Conservation (phyloP, 78 protist species). For the Blattamonas nauphoetae region DNA sequence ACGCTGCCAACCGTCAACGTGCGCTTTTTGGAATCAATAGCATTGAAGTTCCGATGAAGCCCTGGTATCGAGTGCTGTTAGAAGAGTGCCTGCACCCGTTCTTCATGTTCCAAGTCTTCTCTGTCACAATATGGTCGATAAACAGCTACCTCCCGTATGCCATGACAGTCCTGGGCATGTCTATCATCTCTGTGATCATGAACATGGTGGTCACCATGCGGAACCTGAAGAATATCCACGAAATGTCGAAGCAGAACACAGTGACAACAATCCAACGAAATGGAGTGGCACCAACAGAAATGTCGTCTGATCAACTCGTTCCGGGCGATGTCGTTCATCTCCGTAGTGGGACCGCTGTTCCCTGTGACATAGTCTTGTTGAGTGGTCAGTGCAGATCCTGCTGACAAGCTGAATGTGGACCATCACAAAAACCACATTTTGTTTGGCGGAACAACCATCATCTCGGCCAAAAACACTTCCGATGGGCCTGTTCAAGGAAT, state of each 20-base stretch:
- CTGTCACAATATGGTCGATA: constrained; percentile 54
- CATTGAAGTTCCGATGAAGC: neutral
- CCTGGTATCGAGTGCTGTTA: neutral
- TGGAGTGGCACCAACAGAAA: neutral
- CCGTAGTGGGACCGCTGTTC: neutral
- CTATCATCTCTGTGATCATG: constrained; percentile 10
- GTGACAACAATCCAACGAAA: neutral
- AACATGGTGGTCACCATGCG: neutral
- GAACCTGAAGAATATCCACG: neutral
- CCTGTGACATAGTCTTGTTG: constrained; percentile 11
- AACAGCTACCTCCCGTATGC: constrained; percentile 67
- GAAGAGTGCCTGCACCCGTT: constrained; percentile 64
- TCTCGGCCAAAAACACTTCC: neutral
- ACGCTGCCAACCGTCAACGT: neutral
- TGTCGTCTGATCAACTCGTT: neutral
- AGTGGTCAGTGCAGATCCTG: neutral
- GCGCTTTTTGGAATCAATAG: neutral
- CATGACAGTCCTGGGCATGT: constrained; percentile 46
- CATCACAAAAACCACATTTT: neutral
- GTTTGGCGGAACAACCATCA: constrained; percentile 13
- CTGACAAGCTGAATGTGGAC: neutral
- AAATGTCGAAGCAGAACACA: neutral
- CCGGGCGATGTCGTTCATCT: constrained; percentile 44
- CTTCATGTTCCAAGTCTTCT: constrained; percentile 62
- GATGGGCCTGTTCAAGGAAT: neutral